A percentile compares a stretch with the other conserved stretches of the same genome.
These are phyloP conservation scores for Begonia peltatifolia DNA, from an alignment of 306 rosid species.

Conservation along the genomic window DNA sequence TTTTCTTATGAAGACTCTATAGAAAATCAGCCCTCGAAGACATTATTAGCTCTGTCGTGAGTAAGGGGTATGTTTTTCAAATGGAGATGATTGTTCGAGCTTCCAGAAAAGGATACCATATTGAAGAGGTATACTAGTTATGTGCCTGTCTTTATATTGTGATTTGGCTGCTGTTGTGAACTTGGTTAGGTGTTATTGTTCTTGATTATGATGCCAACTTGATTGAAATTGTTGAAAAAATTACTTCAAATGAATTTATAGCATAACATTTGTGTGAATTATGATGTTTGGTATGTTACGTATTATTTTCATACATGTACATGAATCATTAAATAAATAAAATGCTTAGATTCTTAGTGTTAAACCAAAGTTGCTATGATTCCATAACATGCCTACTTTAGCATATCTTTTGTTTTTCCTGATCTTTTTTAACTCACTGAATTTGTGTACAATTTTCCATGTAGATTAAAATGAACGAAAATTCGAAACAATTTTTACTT, in stretches of 20 bases:
- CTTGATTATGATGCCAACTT: neutral
- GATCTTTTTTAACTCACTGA: too few species aligned
- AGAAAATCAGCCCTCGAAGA: slow-evolving; percentile 81
- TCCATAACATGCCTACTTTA: too few species aligned
- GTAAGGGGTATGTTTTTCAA: slow-evolving; percentile 95
- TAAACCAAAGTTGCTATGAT: too few species aligned
- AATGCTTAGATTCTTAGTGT: too few species aligned
- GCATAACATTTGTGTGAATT: too few species aligned
- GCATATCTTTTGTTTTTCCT: too few species aligned
- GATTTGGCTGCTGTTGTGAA: slow-evolving; percentile 8
- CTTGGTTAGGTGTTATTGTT: neutral
- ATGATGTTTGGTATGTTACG: too few species aligned
- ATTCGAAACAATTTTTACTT: slow-evolving; percentile 1
- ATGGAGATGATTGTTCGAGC: slow-evolving; percentile 99
- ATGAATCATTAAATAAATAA: too few species aligned
- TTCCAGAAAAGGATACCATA: slow-evolving; percentile 79
- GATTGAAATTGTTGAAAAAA: neutral
- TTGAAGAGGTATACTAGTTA: slow-evolving; percentile 58
- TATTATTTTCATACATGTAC: too few species aligned
- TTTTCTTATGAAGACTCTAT: slow-evolving; percentile 60
- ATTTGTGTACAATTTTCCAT: neutral
- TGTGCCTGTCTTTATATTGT: slow-evolving; percentile 2
- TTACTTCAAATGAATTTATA: neutral
- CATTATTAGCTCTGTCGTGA: slow-evolving; percentile 77
- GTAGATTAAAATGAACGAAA: neutral